A percentile compares a stretch with the other conserved stretches of the same genome.
These are phyloP conservation scores for Trifolium dubium DNA, from an alignment of 306 rosid genomes.

Conservation along the genomic window DNA sequence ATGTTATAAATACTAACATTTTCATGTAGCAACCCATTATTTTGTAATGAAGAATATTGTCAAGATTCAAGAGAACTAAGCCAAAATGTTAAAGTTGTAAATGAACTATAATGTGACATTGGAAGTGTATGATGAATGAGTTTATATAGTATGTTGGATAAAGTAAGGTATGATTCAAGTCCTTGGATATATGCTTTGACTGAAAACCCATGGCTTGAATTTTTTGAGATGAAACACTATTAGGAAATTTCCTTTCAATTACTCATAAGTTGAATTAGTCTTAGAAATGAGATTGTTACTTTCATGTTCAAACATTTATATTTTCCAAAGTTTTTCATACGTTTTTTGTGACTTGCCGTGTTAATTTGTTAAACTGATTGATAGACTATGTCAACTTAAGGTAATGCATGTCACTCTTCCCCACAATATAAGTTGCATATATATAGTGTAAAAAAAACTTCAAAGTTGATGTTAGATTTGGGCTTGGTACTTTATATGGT, in stretches of 20 bases:
- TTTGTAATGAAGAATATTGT: background rate
- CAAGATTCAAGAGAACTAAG: background rate
- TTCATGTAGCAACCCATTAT: constrained; percentile 34
- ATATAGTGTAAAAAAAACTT: too few species aligned
- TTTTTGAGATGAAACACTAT: background rate
- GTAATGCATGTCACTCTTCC: background rate
- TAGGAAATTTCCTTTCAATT: constrained; percentile 33
- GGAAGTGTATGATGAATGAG: background rate
- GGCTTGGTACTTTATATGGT: too few species aligned
- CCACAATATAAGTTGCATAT: too few species aligned
- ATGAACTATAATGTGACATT: background rate
- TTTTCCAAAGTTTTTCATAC: constrained; percentile 5
- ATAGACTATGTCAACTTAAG: constrained; percentile 26
- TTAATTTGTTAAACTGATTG: background rate
- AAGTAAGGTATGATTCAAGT: background rate
- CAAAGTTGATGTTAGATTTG: too few species aligned
- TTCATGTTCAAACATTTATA: constrained; percentile 24
- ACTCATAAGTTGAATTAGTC: constrained; percentile 45
- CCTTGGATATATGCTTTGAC: constrained; percentile 18
- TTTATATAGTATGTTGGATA: background rate
- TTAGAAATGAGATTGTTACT: constrained; percentile 2
- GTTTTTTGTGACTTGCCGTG: background rate
- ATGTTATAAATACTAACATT: constrained; percentile 33
- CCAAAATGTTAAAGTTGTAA: background rate
- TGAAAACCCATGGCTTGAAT: constrained; percentile 35